Conservation (phyloP, 148 eudicot genomes). For the Cornus kousa region DNA sequence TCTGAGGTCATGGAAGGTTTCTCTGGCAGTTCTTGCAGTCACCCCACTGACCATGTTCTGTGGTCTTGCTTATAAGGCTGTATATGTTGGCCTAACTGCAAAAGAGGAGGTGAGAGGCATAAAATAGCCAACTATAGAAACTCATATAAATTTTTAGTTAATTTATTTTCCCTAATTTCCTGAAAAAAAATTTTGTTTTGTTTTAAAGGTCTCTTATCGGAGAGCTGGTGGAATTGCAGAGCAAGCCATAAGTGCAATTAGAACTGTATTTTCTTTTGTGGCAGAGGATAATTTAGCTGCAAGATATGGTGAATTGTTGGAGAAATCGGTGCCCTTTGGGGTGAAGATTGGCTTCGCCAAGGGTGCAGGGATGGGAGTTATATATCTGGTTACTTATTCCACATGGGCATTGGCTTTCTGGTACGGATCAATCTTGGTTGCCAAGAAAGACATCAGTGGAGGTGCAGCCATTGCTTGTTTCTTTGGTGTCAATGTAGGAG, state of each 20-base stretch:
- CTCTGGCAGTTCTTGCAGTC: slow-evolving; percentile 50
- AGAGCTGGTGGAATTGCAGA: slow-evolving; percentile 49
- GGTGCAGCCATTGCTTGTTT: slow-evolving; percentile 58
- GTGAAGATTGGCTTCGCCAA: slow-evolving; percentile 50
- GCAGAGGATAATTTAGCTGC: slow-evolving; percentile 40
- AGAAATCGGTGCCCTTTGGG: slow-evolving; percentile 31
- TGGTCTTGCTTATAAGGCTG: slow-evolving; percentile 46
- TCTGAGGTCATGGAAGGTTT: slow-evolving; percentile 32
- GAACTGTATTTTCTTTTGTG: slow-evolving; percentile 50
- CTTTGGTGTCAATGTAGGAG: slow-evolving; percentile 53
- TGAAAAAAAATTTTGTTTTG: neutral
- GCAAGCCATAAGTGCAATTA: slow-evolving; percentile 49
- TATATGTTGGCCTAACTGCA: slow-evolving; percentile 42
- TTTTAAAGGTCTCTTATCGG: slow-evolving; percentile 37
- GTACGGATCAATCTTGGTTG: slow-evolving; percentile 49
- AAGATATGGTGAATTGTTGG: slow-evolving; percentile 30
- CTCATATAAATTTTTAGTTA: no score
- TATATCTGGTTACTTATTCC: slow-evolving; percentile 45
- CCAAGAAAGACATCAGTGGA: slow-evolving; percentile 27
- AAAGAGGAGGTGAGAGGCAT: slow-evolving; percentile 41
- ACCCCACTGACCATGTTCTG: slow-evolving; percentile 56
- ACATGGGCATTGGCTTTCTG: slow-evolving; percentile 62
- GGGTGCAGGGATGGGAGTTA: slow-evolving; percentile 50
- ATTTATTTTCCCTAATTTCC: neutral
- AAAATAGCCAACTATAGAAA: no score